These are phyloP conservation scores for Clavispora asparagi DNA, from an alignment of 805 yeast species.

Conservation along the genomic window DNA sequence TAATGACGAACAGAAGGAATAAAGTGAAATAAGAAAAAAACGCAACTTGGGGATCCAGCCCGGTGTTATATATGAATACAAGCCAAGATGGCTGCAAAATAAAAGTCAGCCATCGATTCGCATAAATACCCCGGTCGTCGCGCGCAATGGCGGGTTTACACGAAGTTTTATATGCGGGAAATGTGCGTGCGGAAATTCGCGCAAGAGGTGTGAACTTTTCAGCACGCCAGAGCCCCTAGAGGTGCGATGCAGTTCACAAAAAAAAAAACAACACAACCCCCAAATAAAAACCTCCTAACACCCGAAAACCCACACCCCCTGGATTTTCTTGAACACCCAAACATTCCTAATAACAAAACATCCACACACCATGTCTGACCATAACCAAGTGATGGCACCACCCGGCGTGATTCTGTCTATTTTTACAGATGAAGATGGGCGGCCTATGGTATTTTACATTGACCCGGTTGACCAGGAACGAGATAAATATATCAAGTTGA, in stretches of 20 bases:
- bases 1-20: too few species aligned
- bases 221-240: not conserved
- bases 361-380: slow-evolving; percentile 3
- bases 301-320: slow-evolving; percentile 2
- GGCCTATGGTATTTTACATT: slow-evolving; percentile 9
- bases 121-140: not conserved
- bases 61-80: not conserved
- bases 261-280: not conserved
- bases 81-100: not conserved
- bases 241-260: not conserved
- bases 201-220: not conserved
- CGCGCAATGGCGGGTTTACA: not conserved
- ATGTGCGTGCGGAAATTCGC: not conserved
- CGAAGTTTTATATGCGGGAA: not conserved
- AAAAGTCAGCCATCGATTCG: not conserved
- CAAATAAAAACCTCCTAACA: slow-evolving; percentile 1
- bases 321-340: slow-evolving; percentile 3
- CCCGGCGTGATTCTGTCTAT: slow-evolving; percentile 3
- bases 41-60: not conserved
- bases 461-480: slow-evolving; percentile 4
- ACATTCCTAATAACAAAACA: slow-evolving; percentile 3
- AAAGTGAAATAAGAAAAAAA: not conserved
- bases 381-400: slow-evolving; percentile 1
- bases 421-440: slow-evolving; percentile 7
- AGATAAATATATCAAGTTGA: slow-evolving; percentile 3